Conservation (phyloP, 495 filamentous ascomycete species). For the Daldinia loculata region DNA sequence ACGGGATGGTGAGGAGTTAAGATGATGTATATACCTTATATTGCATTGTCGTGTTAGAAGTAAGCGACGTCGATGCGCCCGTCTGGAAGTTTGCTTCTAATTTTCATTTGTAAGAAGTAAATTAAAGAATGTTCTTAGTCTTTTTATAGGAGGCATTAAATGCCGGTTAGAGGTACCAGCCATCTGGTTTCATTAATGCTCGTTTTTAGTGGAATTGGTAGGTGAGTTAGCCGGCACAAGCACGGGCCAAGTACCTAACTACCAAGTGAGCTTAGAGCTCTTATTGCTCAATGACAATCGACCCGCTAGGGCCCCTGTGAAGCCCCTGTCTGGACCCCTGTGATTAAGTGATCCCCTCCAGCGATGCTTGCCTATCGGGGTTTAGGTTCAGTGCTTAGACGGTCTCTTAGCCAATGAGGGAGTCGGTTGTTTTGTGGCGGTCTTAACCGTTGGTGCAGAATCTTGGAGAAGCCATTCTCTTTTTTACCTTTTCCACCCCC, state of each 20-base stretch:
- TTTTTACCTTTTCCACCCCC: slow-evolving; percentile 20
- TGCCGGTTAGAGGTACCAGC: slow-evolving; percentile 14
- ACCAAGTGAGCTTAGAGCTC: slow-evolving; percentile 18
- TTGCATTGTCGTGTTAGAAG: not conserved
- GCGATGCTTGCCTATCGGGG: slow-evolving; percentile 35
- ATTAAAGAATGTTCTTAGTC: slow-evolving; percentile 28
- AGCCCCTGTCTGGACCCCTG: slow-evolving; percentile 28
- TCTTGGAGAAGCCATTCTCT: slow-evolving; percentile 19
- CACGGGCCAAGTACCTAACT: slow-evolving; percentile 15
- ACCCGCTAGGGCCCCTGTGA: slow-evolving; percentile 29
- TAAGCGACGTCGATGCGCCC: not conserved
- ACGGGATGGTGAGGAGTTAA: slow-evolving; percentile 9
- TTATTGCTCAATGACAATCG: slow-evolving; percentile 38
- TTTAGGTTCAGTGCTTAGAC: slow-evolving; percentile 38
- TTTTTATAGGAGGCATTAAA: slow-evolving; percentile 1
- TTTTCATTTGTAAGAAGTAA: slow-evolving; percentile 20
- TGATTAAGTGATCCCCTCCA: slow-evolving; percentile 33
- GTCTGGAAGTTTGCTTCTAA: slow-evolving; percentile 12
- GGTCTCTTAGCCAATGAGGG: slow-evolving; percentile 17
- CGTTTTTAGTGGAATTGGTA: slow-evolving; percentile 11
- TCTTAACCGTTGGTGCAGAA: slow-evolving; percentile 20
- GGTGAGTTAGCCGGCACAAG: slow-evolving; percentile 10
- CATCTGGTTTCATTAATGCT: slow-evolving; percentile 10
- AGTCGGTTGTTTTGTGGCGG: slow-evolving; percentile 24
- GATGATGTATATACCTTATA: not conserved